Base-by-base conservation (phyloP, 345 rosid species). In the Eucalyptus grandis region DNA sequence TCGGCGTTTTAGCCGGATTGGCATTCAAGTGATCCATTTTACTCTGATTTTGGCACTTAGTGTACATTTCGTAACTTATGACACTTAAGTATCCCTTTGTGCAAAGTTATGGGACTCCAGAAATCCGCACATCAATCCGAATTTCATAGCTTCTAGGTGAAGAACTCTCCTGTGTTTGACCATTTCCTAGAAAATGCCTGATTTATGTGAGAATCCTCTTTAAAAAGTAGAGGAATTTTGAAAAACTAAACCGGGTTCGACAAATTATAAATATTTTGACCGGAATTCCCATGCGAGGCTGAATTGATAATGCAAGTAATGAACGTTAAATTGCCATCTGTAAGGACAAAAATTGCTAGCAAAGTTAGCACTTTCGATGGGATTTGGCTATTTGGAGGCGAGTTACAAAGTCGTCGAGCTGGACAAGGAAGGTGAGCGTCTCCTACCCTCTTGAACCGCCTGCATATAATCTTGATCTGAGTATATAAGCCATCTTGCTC, bases 371-470 rank as follows among this genome's bases (percentile, higher is more conserved):
- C 22, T 16, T 15, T 67, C 22, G 12, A 31, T 31, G 80, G 80
- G 43, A 4, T 54, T 67, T 67, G 34, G 16, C 40, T 37, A 50
- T 50, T 50, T 50, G 16, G 58, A 1, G 24, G 95, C 96, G 49
- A 88, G 65, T 87, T 94, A 87, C 92, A 93, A 95, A 69, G 91
- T 89, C 82, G 58, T 94, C 24, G 96, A 96, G 89, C 88, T 95
- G 62, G 93, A 95, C 88, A 87, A 88, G 87, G 92, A 91, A 91
- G 88, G 95, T 94, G 92, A 60, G 92, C 51, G 51, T 85, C 80
- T 49, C 31, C 62, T 12, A 49, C 49, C 47, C 37, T 72, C 56
- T 30, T 37, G 81, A 37, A 8, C 21, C 3, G 14, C 47, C 31
- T 86, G n/a, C 30, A 17, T 62, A 65, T 58, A 10, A 16, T 81